Evolutionary conservation across 179 eudicot genomes (phyloP).

Genomic region (Patellifolia procumbens): DNA sequence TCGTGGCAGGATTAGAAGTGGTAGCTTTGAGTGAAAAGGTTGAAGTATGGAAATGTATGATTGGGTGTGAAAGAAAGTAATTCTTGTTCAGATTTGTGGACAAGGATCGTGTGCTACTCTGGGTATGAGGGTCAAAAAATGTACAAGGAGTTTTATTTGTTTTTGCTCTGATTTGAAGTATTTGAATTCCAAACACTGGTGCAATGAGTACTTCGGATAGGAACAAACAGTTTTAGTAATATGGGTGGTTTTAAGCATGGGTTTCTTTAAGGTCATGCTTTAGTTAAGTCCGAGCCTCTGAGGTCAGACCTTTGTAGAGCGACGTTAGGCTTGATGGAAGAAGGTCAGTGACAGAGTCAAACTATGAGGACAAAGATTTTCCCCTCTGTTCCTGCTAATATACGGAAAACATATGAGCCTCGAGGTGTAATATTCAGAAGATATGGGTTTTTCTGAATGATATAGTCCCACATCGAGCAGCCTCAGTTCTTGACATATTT

Average conservation of each 20-base stretch:
- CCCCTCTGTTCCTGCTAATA: neutral
- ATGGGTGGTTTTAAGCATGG: neutral
- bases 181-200: neutral
- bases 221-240: neutral
- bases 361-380: neutral
- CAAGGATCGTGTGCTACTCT: neutral
- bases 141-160: neutral
- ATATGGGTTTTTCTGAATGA: neutral
- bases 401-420: neutral
- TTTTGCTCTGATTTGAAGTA: neutral
- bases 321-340: neutral
- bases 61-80: too few species aligned
- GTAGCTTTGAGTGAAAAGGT: too few species aligned
- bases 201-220: neutral
- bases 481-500: neutral
- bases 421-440: neutral
- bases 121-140: neutral
- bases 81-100: neutral
- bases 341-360: neutral
- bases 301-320: neutral
- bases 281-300: neutral
- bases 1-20: neutral
- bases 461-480: neutral
- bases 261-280: neutral
- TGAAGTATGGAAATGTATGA: too few species aligned